Base-by-base conservation (phyloP, 306 rosid species). In the Oemleria cerasiformis region DNA sequence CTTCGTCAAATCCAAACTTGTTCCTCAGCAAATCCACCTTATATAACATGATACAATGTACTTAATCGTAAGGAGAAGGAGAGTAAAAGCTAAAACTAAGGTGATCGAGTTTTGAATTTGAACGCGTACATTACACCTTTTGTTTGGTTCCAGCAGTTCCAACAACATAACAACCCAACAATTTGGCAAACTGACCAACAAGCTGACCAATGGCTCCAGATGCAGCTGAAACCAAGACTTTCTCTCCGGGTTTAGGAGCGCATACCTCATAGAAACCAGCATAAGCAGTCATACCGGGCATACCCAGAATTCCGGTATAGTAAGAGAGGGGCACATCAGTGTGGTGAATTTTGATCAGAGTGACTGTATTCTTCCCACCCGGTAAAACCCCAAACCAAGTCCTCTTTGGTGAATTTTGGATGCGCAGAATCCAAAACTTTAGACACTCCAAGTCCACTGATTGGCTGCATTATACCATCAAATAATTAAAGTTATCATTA, bases 251-350 rank as follows among this genome's bases (percentile, higher is more conserved):
- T 10, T 59, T 19, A 13, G 65, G 65, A 12, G 19, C 12, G 5
- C 74, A 40, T 7, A 40, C 8, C 36, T 21, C 36, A 9, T 14
- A 57, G 65, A 30, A 14, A 47, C 64, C 61, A 9, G 42, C 23
- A 25, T 41, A 21, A 53, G 47, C 30, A 69, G 59, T 59, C 41
- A 34, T 59, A 12, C 65, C n/a, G n/a, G n/a, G n/a, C n/a, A n/a
- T 80, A 88, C 91, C 94, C 38, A 88, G 91, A 67, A 86, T 74
- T 67, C 91, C 91, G 44, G 91, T 82, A 67, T 88, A 88, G 36
- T 86, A 71, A 11, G 89, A 80, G 34, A 88, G 84, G 20, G 95
- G 95, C 14, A 88, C 85, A 67, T 86, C 85, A 40, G 84, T 78
- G 57, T 84, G 79, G 0, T 80, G 82, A 43, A 86, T 86, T 71